Evolutionary conservation across 2,329 filamentous ascomycete genomes (phyloP), one percentile per base, ranked within the genome.

Genomic region (Paecilomyces sp.): DNA sequence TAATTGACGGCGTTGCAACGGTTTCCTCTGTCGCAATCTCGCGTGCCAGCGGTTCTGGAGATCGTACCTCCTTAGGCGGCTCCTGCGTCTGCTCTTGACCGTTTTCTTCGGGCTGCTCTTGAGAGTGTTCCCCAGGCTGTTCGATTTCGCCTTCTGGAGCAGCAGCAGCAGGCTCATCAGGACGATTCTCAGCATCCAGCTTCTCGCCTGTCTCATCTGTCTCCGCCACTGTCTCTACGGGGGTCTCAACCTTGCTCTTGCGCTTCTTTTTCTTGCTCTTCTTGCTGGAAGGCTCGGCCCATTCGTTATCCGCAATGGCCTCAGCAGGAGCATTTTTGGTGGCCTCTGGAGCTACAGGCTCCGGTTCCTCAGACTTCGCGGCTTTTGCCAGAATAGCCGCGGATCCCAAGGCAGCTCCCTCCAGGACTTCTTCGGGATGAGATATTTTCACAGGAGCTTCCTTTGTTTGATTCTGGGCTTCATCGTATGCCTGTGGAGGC

Each of bases 231-330:
- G 24, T 30, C 28, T 53, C 51, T 53, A 15, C 62, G 64, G 54
- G 52, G 61, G 55, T 59, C 62, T 55, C 68, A 65, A 52, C 67
- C 65, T 28, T 60, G 64, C 59, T 61, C 52, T 63, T 63, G 13
- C 61, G 61, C 36, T 70, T 68, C 33, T 65, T 67, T 55, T 71
- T 70, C 64, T 71, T 72, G 57, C 60, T 63, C 60, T 65, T 66
- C 60, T 68, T 70, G 41, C 55, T 62, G 34, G 65, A 55, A 18
- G 64, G 58, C 34, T 61, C 50, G 18, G 22, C 28, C n/a, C 11
- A 53, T 30, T 53, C 24, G 28, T 15, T 30, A 5, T 30, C 24
- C 18, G 28, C 3, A 2, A 24, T 30, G 5, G 6, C 15, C 22
- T 53, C 51, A 3, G 22, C 30, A 5, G n/a, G 41, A 15, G 41